Evolutionary conservation across 441 rosid genomes (phyloP), one percentile per base, ranked within the genome.

Genomic region (Gossypium trilobum): DNA sequence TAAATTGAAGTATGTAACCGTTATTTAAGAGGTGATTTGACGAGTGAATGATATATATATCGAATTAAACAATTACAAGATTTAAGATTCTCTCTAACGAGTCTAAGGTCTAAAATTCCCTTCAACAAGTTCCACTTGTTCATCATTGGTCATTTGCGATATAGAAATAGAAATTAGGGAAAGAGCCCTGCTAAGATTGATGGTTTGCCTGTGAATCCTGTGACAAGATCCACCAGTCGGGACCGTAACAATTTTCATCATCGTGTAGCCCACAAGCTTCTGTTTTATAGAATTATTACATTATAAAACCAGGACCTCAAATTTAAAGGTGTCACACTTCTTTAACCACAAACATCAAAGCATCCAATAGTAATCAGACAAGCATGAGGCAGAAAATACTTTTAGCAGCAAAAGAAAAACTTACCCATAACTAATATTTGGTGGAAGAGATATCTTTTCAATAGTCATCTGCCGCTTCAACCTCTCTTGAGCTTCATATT

Each of bases 401-500:
- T 5, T 5, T 46, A 65, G 70, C 0, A 0, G 54, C 14, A 70
- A 19, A 70, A 70, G 20, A 52, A 61, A 48, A 65, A 84, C 93
- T 82, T 81, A 92, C 97, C 80, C 87, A 78, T 90, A 82, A 78
- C 93, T 85, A 73, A 88, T 75, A 78, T 86, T 85, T 63, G 88
- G 85, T 17, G 90, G 85, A 68, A 92, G 73, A 54, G 90, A 74
- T 75, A 84, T 80, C 59, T 88, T 86, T 68, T 88, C 92, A 71
- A 90, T 83, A 8, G 78, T 76, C 72, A 75, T 64, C 77, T 87
- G 91, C 69, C 86, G 94, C 80, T 84, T 90, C 79, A 79, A 79
- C 84, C 90, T 87, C 81, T 88, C 94, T 57, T 86, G 85, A 78
- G 84, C 82, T 86, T 94, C 96, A 82, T 85, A 91, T 42, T 88